These are phyloP conservation scores for Cutaneotrichosporon daszewskae DNA, from an alignment of 1,284 basidiomycete species.

Conservation along the genomic window DNA sequence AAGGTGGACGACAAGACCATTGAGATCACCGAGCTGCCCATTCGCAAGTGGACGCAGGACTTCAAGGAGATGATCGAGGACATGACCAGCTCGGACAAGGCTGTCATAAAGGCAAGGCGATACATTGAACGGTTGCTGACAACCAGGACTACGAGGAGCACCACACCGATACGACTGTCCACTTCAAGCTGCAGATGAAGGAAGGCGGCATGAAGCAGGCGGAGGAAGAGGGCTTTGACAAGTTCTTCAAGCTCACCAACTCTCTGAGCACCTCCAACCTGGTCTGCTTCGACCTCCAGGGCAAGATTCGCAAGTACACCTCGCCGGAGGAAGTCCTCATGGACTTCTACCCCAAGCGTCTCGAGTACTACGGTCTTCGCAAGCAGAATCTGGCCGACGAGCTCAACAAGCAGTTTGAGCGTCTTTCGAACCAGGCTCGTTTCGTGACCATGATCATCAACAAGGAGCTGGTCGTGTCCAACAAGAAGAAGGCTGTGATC, in stretches of 20 bases:
- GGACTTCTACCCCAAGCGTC: conserved; percentile 85
- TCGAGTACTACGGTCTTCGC: conserved; percentile 88
- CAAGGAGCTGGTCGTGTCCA: conserved; percentile 81
- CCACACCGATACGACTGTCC: conserved; percentile 86
- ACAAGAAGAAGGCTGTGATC: conserved; percentile 83
- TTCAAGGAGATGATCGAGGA: conserved; percentile 88
- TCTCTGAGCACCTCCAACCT: conserved; percentile 90
- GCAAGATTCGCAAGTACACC: conserved; percentile 92
- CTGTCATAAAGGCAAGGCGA: conserved; percentile 49
- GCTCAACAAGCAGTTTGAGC: conserved; percentile 75
- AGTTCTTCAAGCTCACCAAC: conserved; percentile 83
- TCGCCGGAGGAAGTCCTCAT: conserved; percentile 87
- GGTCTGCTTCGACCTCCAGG: conserved; percentile 96
- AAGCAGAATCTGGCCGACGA: conserved; percentile 90
- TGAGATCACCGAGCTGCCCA: conserved; percentile 92
- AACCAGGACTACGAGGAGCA: conserved; percentile 84
- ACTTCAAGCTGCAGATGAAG: conserved; percentile 77
- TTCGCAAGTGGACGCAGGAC: conserved; percentile 88
- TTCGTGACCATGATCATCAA: conserved; percentile 96
- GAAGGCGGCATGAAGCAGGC: conserved; percentile 79
- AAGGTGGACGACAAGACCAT: conserved; percentile 83
- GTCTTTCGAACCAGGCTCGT: conserved; percentile 87
- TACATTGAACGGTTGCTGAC: not conserved
- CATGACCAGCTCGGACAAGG: conserved; percentile 57
- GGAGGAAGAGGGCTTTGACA: conserved; percentile 78